Evolutionary conservation across 2,329 filamentous ascomycete species (phyloP).

Genomic region (Colletotrichum neosansevieriae): DNA sequence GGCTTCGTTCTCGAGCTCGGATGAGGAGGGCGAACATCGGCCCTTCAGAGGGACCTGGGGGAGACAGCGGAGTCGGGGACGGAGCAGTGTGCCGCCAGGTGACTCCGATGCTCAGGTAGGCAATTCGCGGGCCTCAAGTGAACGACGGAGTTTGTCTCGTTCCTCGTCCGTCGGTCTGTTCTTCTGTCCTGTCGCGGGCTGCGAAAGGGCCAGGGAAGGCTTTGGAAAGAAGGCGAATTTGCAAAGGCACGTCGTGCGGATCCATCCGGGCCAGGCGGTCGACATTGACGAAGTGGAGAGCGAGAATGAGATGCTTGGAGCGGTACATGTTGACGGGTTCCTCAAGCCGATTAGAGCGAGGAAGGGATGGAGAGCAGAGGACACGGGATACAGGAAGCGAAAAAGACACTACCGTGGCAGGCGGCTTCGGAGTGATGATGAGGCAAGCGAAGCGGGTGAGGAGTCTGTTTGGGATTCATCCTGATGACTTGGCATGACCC

Average conservation of each 20-base stretch:
- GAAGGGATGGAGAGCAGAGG: slow-evolving; percentile 56
- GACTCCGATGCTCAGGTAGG: slow-evolving; percentile 28
- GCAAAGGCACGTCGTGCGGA: slow-evolving; percentile 52
- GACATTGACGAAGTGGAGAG: slow-evolving; percentile 54
- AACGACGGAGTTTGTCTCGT: slow-evolving; percentile 46
- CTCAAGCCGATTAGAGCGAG: slow-evolving; percentile 65
- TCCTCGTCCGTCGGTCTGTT: slow-evolving; percentile 51
- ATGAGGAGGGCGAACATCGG: neutral
- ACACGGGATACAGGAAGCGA: slow-evolving; percentile 33
- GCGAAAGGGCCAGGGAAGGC: slow-evolving; percentile 51
- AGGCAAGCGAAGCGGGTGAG: neutral
- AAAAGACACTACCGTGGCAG: slow-evolving; percentile 35
- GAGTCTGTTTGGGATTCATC: slow-evolving; percentile 30
- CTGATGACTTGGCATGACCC: neutral
- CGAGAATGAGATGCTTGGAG: slow-evolving; percentile 69
- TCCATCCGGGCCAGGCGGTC: slow-evolving; percentile 54
- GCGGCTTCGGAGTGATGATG: slow-evolving; percentile 17
- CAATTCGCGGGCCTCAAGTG: slow-evolving; percentile 2
- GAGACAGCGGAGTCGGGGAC: slow-evolving; percentile 43
- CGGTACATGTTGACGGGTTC: slow-evolving; percentile 77
- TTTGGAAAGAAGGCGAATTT: slow-evolving; percentile 54
- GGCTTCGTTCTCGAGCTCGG: slow-evolving; percentile 11
- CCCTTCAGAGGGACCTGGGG: neutral
- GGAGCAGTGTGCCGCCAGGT: slow-evolving; percentile 42
- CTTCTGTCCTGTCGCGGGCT: slow-evolving; percentile 53